A percentile compares a stretch with the other conserved stretches of the same genome.
Conservation (phyloP, 768 basidiomycete genomes). For the Chlorophyllum brunneum region DNA sequence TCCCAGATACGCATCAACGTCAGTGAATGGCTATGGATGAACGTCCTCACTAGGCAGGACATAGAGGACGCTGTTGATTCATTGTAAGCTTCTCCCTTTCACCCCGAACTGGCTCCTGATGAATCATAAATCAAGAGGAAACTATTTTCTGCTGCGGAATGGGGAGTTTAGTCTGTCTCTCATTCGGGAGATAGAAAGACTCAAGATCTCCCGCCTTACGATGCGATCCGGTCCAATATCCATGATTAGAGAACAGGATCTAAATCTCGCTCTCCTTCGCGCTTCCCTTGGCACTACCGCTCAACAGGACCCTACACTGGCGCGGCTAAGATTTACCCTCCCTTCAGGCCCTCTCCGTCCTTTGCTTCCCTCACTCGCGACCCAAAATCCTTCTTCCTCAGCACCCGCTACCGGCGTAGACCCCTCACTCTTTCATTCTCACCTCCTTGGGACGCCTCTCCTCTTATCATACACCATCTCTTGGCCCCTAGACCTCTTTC, state of each 20-base stretch:
- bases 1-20: conserved; percentile 73
- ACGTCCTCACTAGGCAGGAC: conserved; percentile 79
- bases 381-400: conserved; percentile 33
- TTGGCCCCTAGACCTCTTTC: conserved; percentile 90
- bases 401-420: conserved; percentile 31
- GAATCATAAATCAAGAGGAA: conserved; percentile 48
- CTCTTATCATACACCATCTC: conserved; percentile 65
- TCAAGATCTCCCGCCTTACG: conserved; percentile 76
- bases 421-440: conserved; percentile 59
- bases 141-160: conserved; percentile 85
- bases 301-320: conserved; percentile 77
- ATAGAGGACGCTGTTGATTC: conserved; percentile 84
- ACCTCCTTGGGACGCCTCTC: conserved; percentile 77
- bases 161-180: conserved; percentile 84
- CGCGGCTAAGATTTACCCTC: conserved; percentile 69
- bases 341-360: conserved; percentile 82
- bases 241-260: conserved; percentile 88
- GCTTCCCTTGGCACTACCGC: conserved; percentile 87
- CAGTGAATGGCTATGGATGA: conserved; percentile 93
- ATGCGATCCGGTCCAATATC: conserved; percentile 58
- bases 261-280: conserved; percentile 82
- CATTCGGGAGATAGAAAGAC: conserved; percentile 81
- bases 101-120: not conserved
- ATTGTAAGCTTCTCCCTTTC: conserved; percentile 50
- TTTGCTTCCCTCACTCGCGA: conserved; percentile 68